These are phyloP conservation scores for Fusarium continuum DNA, from an alignment of 2,329 filamentous ascomycete genomes.

Conservation along the genomic window DNA sequence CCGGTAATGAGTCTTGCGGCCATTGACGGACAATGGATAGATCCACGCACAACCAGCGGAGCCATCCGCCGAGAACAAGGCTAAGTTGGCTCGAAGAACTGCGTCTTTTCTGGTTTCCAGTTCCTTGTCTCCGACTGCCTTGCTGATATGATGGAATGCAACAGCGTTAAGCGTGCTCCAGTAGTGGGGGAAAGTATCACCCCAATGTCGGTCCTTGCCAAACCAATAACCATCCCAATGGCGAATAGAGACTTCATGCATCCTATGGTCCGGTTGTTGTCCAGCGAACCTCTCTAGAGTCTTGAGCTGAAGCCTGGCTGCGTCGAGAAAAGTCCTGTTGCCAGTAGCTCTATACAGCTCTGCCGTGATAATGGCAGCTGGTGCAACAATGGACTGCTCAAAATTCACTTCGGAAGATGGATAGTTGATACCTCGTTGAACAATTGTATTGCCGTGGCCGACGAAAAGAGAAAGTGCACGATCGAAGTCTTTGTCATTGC, in stretches of 20 bases:
- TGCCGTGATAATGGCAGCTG: background rate
- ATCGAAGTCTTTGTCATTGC: background rate
- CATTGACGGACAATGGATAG: background rate
- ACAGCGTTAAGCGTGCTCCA: background rate
- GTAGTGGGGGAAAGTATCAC: background rate
- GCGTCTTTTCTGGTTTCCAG: too few species aligned
- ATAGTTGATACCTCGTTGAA: background rate
- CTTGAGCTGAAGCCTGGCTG: background rate
- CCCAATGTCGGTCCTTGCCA: background rate
- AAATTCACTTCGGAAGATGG: background rate
- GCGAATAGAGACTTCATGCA: background rate
- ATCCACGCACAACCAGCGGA: background rate
- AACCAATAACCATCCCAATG: background rate
- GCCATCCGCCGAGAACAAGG: background rate
- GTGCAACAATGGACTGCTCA: background rate
- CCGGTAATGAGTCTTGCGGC: background rate
- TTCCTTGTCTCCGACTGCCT: background rate
- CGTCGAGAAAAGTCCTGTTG: background rate
- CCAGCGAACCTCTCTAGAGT: background rate
- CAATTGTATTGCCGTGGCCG: background rate
- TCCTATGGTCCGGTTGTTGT: background rate
- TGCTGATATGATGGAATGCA: background rate
- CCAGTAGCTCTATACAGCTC: background rate
- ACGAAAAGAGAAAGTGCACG: background rate
- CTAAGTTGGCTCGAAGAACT: background rate